phyloP scores from a whole-genome alignment of 805 yeast species.

The Metschnikowia gruessii region DNA sequence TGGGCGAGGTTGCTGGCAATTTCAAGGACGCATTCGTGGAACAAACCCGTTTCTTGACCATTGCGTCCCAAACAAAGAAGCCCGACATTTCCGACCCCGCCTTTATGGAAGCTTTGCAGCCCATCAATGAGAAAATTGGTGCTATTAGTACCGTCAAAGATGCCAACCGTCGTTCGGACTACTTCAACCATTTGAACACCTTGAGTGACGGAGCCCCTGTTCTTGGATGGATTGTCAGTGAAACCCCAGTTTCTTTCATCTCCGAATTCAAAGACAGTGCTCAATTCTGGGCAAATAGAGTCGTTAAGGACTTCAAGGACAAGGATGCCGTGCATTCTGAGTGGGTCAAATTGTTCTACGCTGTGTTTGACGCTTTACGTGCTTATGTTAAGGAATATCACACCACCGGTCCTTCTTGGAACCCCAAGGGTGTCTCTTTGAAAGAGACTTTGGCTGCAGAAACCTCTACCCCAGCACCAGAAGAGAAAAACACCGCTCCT shows the following conservation, averaged over 20 bases:
- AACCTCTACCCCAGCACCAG: constrained; percentile 16
- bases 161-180: constrained; percentile 62
- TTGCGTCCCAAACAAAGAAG: constrained; percentile 59
- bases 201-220: constrained; percentile 88
- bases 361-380: constrained; percentile 66
- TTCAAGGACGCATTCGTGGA: constrained; percentile 54
- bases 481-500: constrained; percentile 24
- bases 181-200: constrained; percentile 71
- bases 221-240: constrained; percentile 83
- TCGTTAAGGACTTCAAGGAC: constrained; percentile 79
- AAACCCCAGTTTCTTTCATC: constrained; percentile 70
- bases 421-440: constrained; percentile 55
- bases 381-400: constrained; percentile 74
- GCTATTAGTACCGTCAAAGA: constrained; percentile 68
- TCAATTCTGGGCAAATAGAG: constrained; percentile 90
- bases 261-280: constrained; percentile 88
- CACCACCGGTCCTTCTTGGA: constrained; percentile 84
- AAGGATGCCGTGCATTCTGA: constrained; percentile 64
- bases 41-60: constrained; percentile 57
- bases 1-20: constrained; percentile 52
- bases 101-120: constrained; percentile 57
- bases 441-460: constrained; percentile 42
- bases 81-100: constrained; percentile 57
- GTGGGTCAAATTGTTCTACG: constrained; percentile 73
- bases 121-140: constrained; percentile 61